phyloP scores from a whole-genome alignment of 345 rosid genomes.

The Pugionium dolabratum region DNA sequence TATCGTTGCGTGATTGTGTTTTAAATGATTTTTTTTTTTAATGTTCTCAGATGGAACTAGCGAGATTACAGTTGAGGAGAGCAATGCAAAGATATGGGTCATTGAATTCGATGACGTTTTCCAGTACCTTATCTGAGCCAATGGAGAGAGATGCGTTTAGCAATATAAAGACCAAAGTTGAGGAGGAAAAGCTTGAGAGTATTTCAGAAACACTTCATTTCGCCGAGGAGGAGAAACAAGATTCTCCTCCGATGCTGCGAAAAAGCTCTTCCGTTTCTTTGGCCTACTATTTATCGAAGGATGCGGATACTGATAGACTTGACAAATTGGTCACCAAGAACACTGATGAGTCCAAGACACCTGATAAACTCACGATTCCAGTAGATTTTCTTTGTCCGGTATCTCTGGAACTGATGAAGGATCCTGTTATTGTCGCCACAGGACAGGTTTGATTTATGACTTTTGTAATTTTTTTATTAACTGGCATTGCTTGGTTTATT shows the following conservation, averaged over 20 bases:
- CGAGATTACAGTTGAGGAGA: constrained; percentile 79
- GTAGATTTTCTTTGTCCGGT: constrained; percentile 89
- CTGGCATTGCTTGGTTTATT: constrained; percentile 30
- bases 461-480: background rate
- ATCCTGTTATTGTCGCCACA: constrained; percentile 92
- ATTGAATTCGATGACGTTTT: constrained; percentile 47
- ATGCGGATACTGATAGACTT: constrained; percentile 44
- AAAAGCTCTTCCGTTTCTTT: constrained; percentile 43
- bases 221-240: constrained; percentile 33
- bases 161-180: constrained; percentile 40
- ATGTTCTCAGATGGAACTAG: constrained; percentile 60
- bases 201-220: constrained; percentile 30
- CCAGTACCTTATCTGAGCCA: constrained; percentile 53
- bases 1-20: constrained; percentile 9
- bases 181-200: constrained; percentile 41
- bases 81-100: constrained; percentile 75
- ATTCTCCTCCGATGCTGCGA: background rate
- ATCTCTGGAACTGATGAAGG: constrained; percentile 89
- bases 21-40: background rate
- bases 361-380: constrained; percentile 60
- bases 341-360: constrained; percentile 54
- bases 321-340: constrained; percentile 46
- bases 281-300: constrained; percentile 42
- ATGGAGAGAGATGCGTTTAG: constrained; percentile 45
- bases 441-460: constrained; percentile 60